Conservation (phyloP, 805 yeast genomes). For the Barnettozyma vustinii region DNA sequence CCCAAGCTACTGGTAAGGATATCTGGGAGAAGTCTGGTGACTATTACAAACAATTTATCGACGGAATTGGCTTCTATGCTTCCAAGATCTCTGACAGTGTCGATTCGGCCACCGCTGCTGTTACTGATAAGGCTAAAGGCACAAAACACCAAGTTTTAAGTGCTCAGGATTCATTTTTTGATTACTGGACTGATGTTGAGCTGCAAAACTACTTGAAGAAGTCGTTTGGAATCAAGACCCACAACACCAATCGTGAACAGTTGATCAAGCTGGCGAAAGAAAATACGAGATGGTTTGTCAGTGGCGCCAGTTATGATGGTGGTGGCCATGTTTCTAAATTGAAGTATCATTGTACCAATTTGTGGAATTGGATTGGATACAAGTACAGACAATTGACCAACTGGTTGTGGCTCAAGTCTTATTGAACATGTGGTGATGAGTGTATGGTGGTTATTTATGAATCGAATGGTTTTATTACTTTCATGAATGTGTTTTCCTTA, state of each 20-base stretch:
- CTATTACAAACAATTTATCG: constrained; percentile 16
- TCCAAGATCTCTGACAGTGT: constrained; percentile 11
- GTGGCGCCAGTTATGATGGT: constrained; percentile 19
- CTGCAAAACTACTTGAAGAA: constrained; percentile 34
- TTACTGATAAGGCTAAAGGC: constrained; percentile 6
- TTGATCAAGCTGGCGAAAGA: constrained; percentile 34
- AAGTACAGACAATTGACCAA: background rate
- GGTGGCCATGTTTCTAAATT: background rate
- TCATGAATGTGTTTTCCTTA: background rate
- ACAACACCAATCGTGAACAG: constrained; percentile 28
- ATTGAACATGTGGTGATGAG: background rate
- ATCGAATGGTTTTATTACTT: background rate
- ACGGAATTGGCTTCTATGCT: constrained; percentile 11
- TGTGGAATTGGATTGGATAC: constrained; percentile 7
- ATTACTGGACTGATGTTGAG: constrained; percentile 40
- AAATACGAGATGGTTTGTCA: constrained; percentile 36
- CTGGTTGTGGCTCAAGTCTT: constrained; percentile 2
- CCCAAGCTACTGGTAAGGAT: constrained; percentile 18
- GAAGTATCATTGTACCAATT: constrained; percentile 9
- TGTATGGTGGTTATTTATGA: background rate
- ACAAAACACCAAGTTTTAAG: constrained; percentile 9
- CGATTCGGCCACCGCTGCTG: constrained; percentile 13
- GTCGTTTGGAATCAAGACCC: constrained; percentile 35
- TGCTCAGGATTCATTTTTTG: constrained; percentile 25
- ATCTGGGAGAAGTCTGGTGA: constrained; percentile 22